phyloP scores from a whole-genome alignment of 768 basidiomycete genomes.

The Podaxis sp. region DNA sequence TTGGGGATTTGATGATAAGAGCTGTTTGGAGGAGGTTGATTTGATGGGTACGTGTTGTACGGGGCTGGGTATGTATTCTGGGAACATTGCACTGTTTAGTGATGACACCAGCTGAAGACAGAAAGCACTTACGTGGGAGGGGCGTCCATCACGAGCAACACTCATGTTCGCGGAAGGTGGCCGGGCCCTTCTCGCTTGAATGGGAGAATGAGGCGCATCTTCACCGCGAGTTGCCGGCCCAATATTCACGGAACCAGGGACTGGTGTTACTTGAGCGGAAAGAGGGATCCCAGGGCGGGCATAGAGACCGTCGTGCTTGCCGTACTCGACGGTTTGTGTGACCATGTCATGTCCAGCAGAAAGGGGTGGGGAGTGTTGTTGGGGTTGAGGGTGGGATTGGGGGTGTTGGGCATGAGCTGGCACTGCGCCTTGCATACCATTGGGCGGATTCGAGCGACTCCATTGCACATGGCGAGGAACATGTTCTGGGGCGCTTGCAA shows the following conservation, averaged over 20 bases:
- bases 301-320: constrained; percentile 47
- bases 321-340: constrained; percentile 34
- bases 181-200: constrained; percentile 40
- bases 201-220: constrained; percentile 31
- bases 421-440: constrained; percentile 13
- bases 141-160: constrained; percentile 41
- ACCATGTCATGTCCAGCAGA: constrained; percentile 37
- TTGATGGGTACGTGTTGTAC: constrained; percentile 32
- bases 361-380: constrained; percentile 45
- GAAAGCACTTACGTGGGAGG: constrained; percentile 42
- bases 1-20: constrained; percentile 27
- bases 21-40: constrained; percentile 30
- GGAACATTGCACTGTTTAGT: background rate
- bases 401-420: constrained; percentile 23
- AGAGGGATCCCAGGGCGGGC: constrained; percentile 41
- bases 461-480: constrained; percentile 32
- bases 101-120: background rate
- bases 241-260: constrained; percentile 32
- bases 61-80: constrained; percentile 29
- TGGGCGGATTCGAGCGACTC: constrained; percentile 21
- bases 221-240: constrained; percentile 30
- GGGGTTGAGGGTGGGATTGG: constrained; percentile 36
- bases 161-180: constrained; percentile 30
- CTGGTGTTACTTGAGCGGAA: constrained; percentile 37
- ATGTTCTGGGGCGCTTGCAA: constrained; percentile 25